Evolutionary conservation across 805 yeast genomes (phyloP).

Genomic region (Suhomyces canberraensis): DNA sequence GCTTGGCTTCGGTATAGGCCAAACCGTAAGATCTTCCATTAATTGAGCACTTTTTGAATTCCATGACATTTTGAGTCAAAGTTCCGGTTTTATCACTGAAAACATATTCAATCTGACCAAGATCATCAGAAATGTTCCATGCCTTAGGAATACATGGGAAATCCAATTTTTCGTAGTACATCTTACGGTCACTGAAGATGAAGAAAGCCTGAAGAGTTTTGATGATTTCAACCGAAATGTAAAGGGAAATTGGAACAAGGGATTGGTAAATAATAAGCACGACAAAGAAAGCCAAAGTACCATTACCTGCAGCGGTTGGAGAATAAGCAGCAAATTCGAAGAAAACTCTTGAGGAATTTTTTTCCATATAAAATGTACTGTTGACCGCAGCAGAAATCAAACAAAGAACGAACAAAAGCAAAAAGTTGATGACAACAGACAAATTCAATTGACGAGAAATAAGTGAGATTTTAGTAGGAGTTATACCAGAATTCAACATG

Average conservation of each 20-base stretch:
- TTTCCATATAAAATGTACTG: constrained; percentile 57
- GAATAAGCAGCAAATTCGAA: constrained; percentile 73
- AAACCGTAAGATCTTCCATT: constrained; percentile 70
- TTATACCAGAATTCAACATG: constrained; percentile 75
- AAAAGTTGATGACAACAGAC: constrained; percentile 66
- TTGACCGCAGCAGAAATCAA: constrained; percentile 67
- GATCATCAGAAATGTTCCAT: constrained; percentile 82
- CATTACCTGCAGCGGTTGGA: constrained; percentile 62
- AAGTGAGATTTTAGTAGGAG: constrained; percentile 75
- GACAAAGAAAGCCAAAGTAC: constrained; percentile 70
- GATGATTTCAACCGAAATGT: constrained; percentile 78
- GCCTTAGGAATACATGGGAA: constrained; percentile 82
- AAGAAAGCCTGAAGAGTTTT: constrained; percentile 80
- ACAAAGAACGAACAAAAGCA: constrained; percentile 62
- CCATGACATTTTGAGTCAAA: constrained; percentile 81
- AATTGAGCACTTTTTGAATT: constrained; percentile 76
- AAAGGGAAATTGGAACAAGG: constrained; percentile 77
- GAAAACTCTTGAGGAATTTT: constrained; percentile 50
- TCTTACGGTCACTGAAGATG: constrained; percentile 68
- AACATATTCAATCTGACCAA: constrained; percentile 82
- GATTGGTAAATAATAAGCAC: constrained; percentile 75
- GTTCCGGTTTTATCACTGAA: constrained; percentile 87
- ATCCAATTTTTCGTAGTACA: constrained; percentile 68
- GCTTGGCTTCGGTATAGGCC: constrained; percentile 81
- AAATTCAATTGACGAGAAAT: constrained; percentile 70